Percentiles rank a stretch among this genome's conserved stretches.
Conservation (phyloP, 768 basidiomycete genomes). For the Amanita polypyramis region DNA sequence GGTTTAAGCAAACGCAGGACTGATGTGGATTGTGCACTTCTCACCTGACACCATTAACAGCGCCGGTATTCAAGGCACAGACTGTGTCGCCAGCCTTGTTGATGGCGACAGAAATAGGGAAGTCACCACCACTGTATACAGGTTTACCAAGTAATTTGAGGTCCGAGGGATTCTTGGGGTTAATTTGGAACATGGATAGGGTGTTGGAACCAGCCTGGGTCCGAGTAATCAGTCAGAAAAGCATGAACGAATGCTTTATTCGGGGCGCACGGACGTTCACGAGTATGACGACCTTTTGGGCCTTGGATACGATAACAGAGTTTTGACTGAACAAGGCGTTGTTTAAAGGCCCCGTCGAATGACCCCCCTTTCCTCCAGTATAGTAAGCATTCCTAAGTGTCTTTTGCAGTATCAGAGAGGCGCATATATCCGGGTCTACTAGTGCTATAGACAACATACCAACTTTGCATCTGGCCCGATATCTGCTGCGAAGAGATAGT, state of each 20-base stretch:
- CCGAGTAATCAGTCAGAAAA: background rate
- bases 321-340: background rate
- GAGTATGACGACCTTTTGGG: conserved; percentile 20
- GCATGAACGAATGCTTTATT: no score
- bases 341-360: conserved; percentile 13
- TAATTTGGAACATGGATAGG: conserved; percentile 27
- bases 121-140: conserved; percentile 34
- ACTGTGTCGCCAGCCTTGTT: conserved; percentile 19
- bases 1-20: background rate
- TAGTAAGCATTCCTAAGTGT: background rate
- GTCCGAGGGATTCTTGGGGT: conserved; percentile 30
- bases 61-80: conserved; percentile 29
- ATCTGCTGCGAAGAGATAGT: background rate
- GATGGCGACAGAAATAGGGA: conserved; percentile 34
- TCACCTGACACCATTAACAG: conserved; percentile 12
- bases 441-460: background rate
- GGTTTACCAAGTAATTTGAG: conserved; percentile 33
- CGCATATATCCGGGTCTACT: background rate
- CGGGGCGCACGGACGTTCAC: conserved; percentile 26
- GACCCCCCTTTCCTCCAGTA: background rate
- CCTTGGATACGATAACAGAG: conserved; percentile 12
- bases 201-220: conserved; percentile 33
- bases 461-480: background rate
- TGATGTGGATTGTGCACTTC: background rate
- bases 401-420: background rate